Percentiles rank a stretch among this genome's conserved stretches.
These are phyloP conservation scores for Venturia asperata DNA, from an alignment of 2,329 filamentous ascomycete genomes.

Conservation along the genomic window DNA sequence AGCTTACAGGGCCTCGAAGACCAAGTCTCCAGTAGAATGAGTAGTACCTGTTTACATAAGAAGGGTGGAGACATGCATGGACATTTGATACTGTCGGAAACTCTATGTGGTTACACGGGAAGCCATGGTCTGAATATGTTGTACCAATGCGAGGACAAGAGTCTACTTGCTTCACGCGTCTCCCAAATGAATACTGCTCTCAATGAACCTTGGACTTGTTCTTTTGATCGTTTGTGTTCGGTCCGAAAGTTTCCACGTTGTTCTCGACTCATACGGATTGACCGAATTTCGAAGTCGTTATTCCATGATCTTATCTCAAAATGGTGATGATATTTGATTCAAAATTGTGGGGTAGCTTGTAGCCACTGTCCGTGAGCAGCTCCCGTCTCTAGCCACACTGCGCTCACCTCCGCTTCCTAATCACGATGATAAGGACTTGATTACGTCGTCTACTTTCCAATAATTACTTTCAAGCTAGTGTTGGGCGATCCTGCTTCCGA, in stretches of 20 bases:
- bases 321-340: not conserved
- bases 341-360: not conserved
- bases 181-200: too few species aligned
- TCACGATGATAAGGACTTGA: not conserved
- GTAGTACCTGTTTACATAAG: not conserved
- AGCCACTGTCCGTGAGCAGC: not conserved
- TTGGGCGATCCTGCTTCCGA: not conserved
- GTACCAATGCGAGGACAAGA: not conserved
- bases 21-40: not conserved
- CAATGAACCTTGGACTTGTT: too few species aligned
- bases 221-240: too few species aligned
- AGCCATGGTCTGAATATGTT: not conserved
- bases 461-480: not conserved
- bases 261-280: too few species aligned
- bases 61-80: not conserved
- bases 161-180: too few species aligned
- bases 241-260: too few species aligned
- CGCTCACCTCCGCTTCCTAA: not conserved
- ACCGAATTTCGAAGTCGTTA: too few species aligned
- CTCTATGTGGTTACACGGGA: not conserved
- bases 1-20: not conserved
- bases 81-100: not conserved
- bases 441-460: not conserved
- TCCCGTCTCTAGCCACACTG: slow-evolving; percentile 11
- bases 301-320: too few species aligned